Evolutionary conservation across 2,329 filamentous ascomycete genomes (phyloP).

Genomic region (Phaeoacremonium minimum): DNA sequence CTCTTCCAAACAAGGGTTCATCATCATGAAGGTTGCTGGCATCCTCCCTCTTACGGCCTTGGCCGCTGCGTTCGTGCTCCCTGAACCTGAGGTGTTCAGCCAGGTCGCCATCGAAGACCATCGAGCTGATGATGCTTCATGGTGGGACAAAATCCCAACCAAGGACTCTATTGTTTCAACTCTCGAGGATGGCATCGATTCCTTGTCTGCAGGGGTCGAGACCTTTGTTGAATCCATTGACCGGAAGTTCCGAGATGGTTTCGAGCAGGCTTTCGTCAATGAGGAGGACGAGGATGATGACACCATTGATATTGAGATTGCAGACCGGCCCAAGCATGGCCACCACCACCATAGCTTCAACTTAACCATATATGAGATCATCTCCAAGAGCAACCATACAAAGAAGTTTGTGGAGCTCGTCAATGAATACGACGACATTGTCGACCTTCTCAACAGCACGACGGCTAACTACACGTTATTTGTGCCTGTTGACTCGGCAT

Average conservation of each 20-base stretch:
- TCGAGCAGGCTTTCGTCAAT: conserved; percentile 26
- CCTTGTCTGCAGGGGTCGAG: conserved; percentile 7
- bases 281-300: conserved; percentile 4
- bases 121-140: conserved; percentile 6
- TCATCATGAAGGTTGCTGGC: conserved; percentile 14
- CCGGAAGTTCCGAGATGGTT: conserved; percentile 5
- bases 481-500: conserved; percentile 72
- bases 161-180: conserved; percentile 7
- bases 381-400: conserved; percentile 71
- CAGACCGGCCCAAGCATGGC: conserved; percentile 5
- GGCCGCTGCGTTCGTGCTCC: conserved; percentile 16
- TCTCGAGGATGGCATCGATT: conserved; percentile 8
- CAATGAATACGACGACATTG: conserved; percentile 66
- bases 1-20: too few species aligned
- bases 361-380: conserved; percentile 74
- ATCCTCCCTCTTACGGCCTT: conserved; percentile 11
- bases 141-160: conserved; percentile 11
- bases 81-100: conserved; percentile 9
- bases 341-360: conserved; percentile 43
- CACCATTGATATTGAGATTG: neutral
- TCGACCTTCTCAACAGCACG: conserved; percentile 71
- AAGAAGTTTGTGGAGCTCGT: conserved; percentile 74
- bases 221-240: conserved; percentile 9
- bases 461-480: conserved; percentile 75
- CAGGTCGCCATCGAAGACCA: conserved; percentile 12